Conservation (phyloP, 1,139 yeast genomes). For the Lodderomyces parapsilosis region DNA sequence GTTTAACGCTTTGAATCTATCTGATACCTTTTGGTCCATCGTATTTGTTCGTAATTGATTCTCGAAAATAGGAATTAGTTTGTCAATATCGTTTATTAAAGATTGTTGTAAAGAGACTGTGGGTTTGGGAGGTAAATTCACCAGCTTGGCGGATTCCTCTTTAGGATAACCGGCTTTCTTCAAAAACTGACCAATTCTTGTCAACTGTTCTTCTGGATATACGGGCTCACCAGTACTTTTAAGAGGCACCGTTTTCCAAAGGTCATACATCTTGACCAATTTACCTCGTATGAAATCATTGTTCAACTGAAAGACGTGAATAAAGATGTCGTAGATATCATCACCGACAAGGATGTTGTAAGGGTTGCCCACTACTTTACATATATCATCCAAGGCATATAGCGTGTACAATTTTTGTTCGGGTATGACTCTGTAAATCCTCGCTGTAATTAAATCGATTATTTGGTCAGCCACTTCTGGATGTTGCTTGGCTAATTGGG, state of each 20-base stretch:
- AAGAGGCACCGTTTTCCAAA: slow-evolving; percentile 69
- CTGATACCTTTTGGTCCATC: slow-evolving; percentile 35
- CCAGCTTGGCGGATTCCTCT: neutral
- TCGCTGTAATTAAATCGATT: slow-evolving; percentile 65
- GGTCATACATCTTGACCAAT: slow-evolving; percentile 73
- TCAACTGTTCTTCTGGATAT: slow-evolving; percentile 70
- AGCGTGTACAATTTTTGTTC: slow-evolving; percentile 79
- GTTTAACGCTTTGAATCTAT: slow-evolving; percentile 41
- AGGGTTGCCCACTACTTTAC: slow-evolving; percentile 88
- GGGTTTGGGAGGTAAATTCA: slow-evolving; percentile 4
- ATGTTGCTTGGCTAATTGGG: slow-evolving; percentile 87
- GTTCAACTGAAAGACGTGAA: slow-evolving; percentile 74
- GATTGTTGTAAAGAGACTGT: slow-evolving; percentile 16
- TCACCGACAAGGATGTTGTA: slow-evolving; percentile 73
- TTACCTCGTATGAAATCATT: slow-evolving; percentile 73
- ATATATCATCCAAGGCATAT: slow-evolving; percentile 87
- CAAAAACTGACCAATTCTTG: slow-evolving; percentile 72
- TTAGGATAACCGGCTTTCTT: slow-evolving; percentile 36
- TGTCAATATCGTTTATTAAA: slow-evolving; percentile 46
- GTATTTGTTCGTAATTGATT: slow-evolving; percentile 24
- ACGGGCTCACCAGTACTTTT: slow-evolving; percentile 64
- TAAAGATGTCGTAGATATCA: slow-evolving; percentile 65
- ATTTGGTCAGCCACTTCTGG: slow-evolving; percentile 74
- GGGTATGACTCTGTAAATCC: slow-evolving; percentile 60
- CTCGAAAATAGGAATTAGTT: slow-evolving; percentile 38